Base-by-base conservation (phyloP, 2,329 filamentous ascomycete genomes). In the Phaeosphaeriaceae sp. region DNA sequence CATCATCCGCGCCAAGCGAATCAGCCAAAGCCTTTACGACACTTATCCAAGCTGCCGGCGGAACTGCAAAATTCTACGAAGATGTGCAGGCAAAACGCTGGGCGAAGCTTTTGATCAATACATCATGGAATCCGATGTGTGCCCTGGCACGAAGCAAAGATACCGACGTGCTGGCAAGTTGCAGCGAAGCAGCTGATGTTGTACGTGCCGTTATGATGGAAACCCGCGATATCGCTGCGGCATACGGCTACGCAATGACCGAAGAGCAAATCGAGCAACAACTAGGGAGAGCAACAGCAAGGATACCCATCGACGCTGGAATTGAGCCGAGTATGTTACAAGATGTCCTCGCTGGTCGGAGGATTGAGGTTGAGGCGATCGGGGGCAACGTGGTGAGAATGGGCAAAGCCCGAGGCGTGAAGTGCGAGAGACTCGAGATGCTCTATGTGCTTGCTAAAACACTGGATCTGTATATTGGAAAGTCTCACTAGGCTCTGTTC, bases 71-170 rank as follows among this genome's bases (percentile, higher is more conserved):
- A n/a, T 73, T 85, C 5, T 79, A 83, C 40, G 78, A 81, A 3
- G 80, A 89, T 59, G 80, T 89, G 9, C 86, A 89, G 61, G 69
- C 80, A 0, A 80, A 83, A 52, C 80, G 86, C 7, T 89, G 86
- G 86, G 79, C 80, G 52, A 89, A 89, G 71, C 79, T 89, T 0
- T 76, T 88, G 0, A 78, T 86, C 71, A 89, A 89, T 66, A 86
- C 83, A 1, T 80, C 84, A 0, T 88, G 85, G 83, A 89, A 89
- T 62, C 83, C 86, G 0, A 79, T 88, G 36, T 87, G 84, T 44
- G 85, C 86, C 0, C 75, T 88, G 1, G 83, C 85, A 0, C 79
- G 83, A 0, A 79, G 80, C 44, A 82, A 84, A 56, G 86, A 86
- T 20, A 81, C 83, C 0, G 69, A 80, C 0, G 84, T 86, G 68